Conservation (phyloP, 202 grass and related monocot genomes). For the Panicum hallii region DNA sequence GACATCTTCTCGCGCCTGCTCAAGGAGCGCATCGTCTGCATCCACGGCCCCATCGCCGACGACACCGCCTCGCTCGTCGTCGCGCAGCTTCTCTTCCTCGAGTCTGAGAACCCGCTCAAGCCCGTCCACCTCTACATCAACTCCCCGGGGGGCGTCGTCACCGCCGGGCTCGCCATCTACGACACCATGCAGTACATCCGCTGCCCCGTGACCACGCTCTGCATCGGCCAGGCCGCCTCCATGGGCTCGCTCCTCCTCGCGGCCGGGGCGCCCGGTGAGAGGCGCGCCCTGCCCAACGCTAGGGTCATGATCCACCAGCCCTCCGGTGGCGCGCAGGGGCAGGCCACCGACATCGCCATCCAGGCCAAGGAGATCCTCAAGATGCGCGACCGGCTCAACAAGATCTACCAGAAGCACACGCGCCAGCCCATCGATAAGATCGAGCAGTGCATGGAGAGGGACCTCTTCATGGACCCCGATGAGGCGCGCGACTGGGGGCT, state of each 20-base stretch:
- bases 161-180: conserved; percentile 88
- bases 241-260: conserved; percentile 90
- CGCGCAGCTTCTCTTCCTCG: conserved; percentile 90
- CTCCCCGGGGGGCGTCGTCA: conserved; percentile 75
- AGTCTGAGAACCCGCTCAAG: conserved; percentile 95
- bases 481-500: conserved; percentile 84
- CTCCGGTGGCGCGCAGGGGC: conserved; percentile 61
- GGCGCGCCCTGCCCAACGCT: conserved; percentile 78
- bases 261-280: conserved; percentile 68
- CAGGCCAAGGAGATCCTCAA: conserved; percentile 89
- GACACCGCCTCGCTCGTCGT: conserved; percentile 73
- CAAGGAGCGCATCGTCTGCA: conserved; percentile 90
- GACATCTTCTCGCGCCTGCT: conserved; percentile 94
- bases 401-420: conserved; percentile 71
- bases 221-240: conserved; percentile 83
- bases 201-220: conserved; percentile 81
- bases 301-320: conserved; percentile 98
- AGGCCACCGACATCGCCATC: conserved; percentile 79
- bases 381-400: conserved; percentile 71
- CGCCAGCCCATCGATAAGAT: conserved; percentile 62
- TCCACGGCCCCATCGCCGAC: conserved; percentile 82
- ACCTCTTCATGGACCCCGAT: conserved; percentile 91
- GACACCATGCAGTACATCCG: conserved; percentile 97
- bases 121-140: conserved; percentile 87
- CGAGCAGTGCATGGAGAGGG: conserved; percentile 87